phyloP scores from a whole-genome alignment of 495 filamentous ascomycete genomes.

The Penicillium ochrochloron region DNA sequence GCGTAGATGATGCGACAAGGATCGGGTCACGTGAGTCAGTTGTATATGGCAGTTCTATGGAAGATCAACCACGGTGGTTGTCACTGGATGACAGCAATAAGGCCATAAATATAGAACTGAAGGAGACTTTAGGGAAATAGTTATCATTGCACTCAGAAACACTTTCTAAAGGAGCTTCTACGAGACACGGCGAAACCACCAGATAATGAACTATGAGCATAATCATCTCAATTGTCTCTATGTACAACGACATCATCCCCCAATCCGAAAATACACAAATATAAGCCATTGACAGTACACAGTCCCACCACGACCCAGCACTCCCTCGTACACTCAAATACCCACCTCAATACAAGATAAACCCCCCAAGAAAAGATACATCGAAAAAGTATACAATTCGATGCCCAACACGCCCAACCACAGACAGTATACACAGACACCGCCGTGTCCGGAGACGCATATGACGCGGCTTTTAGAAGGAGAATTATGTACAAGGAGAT shows the following conservation, averaged over 20 bases:
- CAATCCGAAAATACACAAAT: neutral
- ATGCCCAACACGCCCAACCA: neutral
- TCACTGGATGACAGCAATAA: too few relatives aligned
- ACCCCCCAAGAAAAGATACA: neutral
- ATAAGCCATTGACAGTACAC: neutral
- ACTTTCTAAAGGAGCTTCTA: too few relatives aligned
- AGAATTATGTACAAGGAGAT: constrained; percentile 39
- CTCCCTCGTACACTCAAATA: neutral
- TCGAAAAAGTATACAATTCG: constrained; percentile 5
- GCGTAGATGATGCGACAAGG: neutral
- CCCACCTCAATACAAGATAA: too few relatives aligned
- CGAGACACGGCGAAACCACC: too few relatives aligned
- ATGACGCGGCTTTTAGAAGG: constrained; percentile 14
- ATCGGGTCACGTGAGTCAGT: neutral
- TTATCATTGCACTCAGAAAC: too few relatives aligned
- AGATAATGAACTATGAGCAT: neutral
- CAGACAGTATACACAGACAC: neutral
- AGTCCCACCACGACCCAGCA: neutral
- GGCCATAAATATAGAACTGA: too few relatives aligned
- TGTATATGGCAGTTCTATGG: neutral
- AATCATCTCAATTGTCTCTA: neutral
- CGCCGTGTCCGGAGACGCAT: constrained; percentile 21
- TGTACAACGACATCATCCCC: neutral
- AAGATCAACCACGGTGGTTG: too few relatives aligned
- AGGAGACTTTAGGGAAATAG: too few relatives aligned